Evolutionary conservation across 2,329 filamentous ascomycete species (phyloP).

Genomic region (Ceratocystis albifundus): DNA sequence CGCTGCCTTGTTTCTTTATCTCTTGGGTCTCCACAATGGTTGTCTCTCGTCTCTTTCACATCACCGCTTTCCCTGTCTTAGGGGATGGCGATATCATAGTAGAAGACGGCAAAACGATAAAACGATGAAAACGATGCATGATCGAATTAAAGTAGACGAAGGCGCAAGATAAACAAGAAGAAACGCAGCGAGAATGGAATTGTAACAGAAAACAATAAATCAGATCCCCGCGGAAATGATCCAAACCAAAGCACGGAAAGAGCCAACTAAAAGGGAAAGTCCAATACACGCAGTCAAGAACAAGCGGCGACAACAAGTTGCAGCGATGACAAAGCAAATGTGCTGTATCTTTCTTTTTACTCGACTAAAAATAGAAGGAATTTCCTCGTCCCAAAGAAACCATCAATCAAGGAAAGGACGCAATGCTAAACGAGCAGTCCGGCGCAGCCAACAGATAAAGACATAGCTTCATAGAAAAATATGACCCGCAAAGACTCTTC

Average conservation of each 20-base stretch:
- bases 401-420: no score
- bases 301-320: background rate
- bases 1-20: background rate
- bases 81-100: slow-evolving; percentile 1
- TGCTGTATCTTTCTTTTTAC: no score
- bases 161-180: background rate
- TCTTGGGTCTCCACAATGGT: background rate
- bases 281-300: background rate
- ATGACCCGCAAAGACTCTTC: background rate
- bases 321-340: no score
- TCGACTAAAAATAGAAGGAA: no score
- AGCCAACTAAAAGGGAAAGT: no score
- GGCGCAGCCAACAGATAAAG: background rate
- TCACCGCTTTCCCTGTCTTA: background rate
- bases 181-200: background rate
- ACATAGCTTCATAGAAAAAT: slow-evolving; percentile 4
- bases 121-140: background rate
- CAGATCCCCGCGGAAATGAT: no score
- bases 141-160: no score
- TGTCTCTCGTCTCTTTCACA: background rate
- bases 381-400: no score
- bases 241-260: background rate
- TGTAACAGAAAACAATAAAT: no score
- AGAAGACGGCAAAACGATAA: background rate
- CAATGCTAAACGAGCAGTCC: background rate